Base-by-base conservation (phyloP, 148 eudicot genomes). In the Selenicereus undatus region DNA sequence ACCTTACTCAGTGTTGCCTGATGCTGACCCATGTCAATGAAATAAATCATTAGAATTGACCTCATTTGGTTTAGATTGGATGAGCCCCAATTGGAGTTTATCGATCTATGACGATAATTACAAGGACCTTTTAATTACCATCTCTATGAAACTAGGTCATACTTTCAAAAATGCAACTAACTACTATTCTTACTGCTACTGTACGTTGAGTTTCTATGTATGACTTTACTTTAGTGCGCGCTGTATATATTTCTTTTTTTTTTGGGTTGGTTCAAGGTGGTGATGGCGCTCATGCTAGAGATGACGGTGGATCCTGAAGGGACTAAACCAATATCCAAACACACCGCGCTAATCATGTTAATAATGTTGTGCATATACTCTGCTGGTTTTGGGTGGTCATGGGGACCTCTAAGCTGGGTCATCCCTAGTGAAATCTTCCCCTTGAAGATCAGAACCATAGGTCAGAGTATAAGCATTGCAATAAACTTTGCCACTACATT, bases 301-400 rank as follows among this genome's bases (percentile, higher is more conserved):
- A n/a, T 71, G 54, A 58, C 36, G 29, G 42, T 74, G 0, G 86
- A 81, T 42, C n/a, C 30, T 21, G 16, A 73, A 0, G 86, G 82
- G 20, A 51, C 69, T 8, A 29, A 54, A 8, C 76, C 77, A 20
- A 80, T 83, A 16, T 36, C 81, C 16, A 80, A 80, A 48, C 29
- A 48, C 27, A 18, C 68, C 0, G 86, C 79, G 6, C 14, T 71
- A 3, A 45, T 73, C 0, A 72, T 89, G 30, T 62, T 89, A 45
- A 76, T 82, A 35, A 30, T 89, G 21, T 76, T 87, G 87, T 89
- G 91, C 74, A 30, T 73, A 51, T 83, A 69, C 27, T 65, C 60
- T 0, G 79, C 88, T n/a, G 89, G 83, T 18, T 89, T 87, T 56
- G 91, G 88, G 8, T 89, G 91, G 91, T 89, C 90, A 21, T 86